phyloP scores from a whole-genome alignment of 306 rosid species.

The Rosa lucieae region DNA sequence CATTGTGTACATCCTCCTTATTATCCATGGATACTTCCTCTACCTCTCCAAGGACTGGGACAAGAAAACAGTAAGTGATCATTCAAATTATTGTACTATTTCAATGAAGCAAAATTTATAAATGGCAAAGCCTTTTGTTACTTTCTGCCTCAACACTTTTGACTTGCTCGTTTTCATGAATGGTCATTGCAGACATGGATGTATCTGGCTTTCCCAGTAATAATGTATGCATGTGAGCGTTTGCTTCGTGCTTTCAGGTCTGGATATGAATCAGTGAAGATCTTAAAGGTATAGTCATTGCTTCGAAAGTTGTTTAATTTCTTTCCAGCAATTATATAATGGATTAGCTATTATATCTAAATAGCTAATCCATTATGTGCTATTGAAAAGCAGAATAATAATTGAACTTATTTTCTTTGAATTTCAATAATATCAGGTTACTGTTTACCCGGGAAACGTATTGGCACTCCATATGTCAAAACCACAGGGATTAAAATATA shows the following conservation, averaged over 20 bases:
- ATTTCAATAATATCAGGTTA: slow-evolving; percentile 44
- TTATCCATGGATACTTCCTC: slow-evolving; percentile 49
- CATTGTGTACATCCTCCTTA: slow-evolving; percentile 35
- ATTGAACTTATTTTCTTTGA: background rate
- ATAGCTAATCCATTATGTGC: background rate
- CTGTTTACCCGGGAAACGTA: slow-evolving; percentile 92
- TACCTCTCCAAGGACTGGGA: slow-evolving; percentile 84
- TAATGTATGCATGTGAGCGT: slow-evolving; percentile 76
- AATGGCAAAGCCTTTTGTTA: background rate
- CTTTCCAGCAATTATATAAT: background rate
- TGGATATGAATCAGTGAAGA: slow-evolving; percentile 62
- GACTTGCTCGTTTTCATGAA: background rate
- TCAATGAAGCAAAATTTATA: background rate
- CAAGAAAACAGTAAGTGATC: slow-evolving; percentile 67
- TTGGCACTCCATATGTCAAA: slow-evolving; percentile 77
- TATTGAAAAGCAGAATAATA: background rate
- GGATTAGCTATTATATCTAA: too few species aligned
- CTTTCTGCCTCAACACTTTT: background rate
- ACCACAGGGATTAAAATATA: slow-evolving; percentile 85
- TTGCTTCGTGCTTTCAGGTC: slow-evolving; percentile 81
- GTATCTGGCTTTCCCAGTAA: slow-evolving; percentile 76
- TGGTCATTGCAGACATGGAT: slow-evolving; percentile 70
- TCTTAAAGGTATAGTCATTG: slow-evolving; percentile 49
- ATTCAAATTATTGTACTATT: background rate
- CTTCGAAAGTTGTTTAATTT: background rate